Evolutionary conservation across 352 stramenopile species (phyloP).

Genomic region (Globisporangium radiosum): DNA sequence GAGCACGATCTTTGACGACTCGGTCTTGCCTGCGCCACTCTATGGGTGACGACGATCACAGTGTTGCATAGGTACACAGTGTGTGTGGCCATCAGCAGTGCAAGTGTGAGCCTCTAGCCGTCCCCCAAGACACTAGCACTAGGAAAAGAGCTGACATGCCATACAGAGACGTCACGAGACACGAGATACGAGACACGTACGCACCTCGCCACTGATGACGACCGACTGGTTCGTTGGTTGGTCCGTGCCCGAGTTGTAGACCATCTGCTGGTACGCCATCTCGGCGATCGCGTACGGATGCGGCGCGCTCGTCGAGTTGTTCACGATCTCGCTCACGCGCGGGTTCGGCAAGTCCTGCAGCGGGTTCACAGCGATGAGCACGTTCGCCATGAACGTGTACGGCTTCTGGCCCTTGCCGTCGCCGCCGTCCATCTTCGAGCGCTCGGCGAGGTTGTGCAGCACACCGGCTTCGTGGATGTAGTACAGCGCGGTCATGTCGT

Average conservation of each 20-base stretch:
- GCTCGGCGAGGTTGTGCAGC: slow-evolving; percentile 92
- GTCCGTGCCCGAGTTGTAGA: slow-evolving; percentile 82
- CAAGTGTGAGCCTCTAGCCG: no score
- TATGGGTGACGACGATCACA: neutral
- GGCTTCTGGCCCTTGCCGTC: slow-evolving; percentile 64
- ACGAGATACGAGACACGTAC: neutral
- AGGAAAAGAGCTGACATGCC: no score
- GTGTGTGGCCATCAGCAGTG: neutral
- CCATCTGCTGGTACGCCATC: slow-evolving; percentile 90
- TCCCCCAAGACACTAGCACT: no score
- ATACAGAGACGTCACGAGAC: no score
- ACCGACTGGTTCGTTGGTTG: slow-evolving; percentile 84
- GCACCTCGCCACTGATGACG: slow-evolving; percentile 72
- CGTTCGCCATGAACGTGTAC: slow-evolving; percentile 93
- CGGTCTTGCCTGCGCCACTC: slow-evolving; percentile 86
- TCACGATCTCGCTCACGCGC: slow-evolving; percentile 68
- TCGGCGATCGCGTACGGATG: slow-evolving; percentile 87
- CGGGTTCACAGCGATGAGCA: slow-evolving; percentile 90
- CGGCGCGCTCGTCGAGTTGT: slow-evolving; percentile 59
- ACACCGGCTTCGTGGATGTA: slow-evolving; percentile 94
- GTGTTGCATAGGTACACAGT: neutral
- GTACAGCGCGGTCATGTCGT: slow-evolving; percentile 93
- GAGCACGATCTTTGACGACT: slow-evolving; percentile 88
- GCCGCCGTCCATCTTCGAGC: slow-evolving; percentile 82
- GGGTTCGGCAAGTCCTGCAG: slow-evolving; percentile 80